Evolutionary conservation across 495 filamentous ascomycete species (phyloP), one percentile per base, ranked within the genome.

Genomic region (Neurospora sp.): DNA sequence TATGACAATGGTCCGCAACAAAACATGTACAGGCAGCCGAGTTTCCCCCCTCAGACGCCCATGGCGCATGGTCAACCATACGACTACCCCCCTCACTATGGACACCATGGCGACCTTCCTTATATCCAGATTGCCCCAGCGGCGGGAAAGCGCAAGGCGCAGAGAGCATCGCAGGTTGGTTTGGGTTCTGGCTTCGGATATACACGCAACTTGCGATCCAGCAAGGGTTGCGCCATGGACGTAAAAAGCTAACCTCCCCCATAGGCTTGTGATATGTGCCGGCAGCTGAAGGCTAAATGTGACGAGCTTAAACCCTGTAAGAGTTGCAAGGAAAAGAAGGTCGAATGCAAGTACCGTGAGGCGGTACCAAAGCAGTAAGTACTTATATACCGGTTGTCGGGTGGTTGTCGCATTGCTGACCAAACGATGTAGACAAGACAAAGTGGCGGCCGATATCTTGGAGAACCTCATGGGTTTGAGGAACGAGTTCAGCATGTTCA

Each of bases 231-330:
- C 2, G 54, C 12, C 12, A 35, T 66, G 23, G 54, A 38, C 14
- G 5, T 39, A 72, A 5, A 5, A 42, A 18, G 75, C 82, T 84
- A 76, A 82, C 78, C 66, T 69, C 72, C 41, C 73, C 10, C 44
- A n/a, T 79, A 91, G 86, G 90, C 90, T 39, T 92, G 90, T 80
- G 90, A 92, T 75, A 87, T 86, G 77, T 92, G 90, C 81, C 85
- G 90, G 70, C 82, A 86, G 71, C 84, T 91, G n/a, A 92, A 92
- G 79, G 90, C 90, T 38, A 92, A 91, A 80, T 92, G 90, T 78
- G 89, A 91, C 73, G 90, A 92, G 83, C 83, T 84, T 71, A 90
- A 86, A 79, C 90, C 87, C 3, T 89, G 87, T 76, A 85, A 84
- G 49, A 87, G 84, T 54, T 89, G 87, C 74, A 84, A 83, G 70